These are phyloP conservation scores for Zygosaccharomyces rouxii DNA, from an alignment of 805 yeast species.

Conservation along the genomic window DNA sequence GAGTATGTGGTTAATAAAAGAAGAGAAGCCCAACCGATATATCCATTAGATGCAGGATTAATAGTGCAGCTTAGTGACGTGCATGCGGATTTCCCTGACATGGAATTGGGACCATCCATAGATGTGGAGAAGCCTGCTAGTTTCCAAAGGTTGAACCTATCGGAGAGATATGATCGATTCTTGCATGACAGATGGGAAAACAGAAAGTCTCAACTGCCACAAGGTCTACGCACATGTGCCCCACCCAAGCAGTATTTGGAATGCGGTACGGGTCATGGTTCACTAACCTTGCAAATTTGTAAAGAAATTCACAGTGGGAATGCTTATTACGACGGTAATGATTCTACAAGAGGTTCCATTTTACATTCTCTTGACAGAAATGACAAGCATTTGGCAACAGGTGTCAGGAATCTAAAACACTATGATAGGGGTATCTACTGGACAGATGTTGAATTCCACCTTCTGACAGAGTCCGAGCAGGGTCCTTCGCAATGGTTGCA, in stretches of 20 bases:
- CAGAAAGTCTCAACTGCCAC: background rate
- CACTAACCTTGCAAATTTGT: slow-evolving; percentile 43
- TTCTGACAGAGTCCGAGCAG: slow-evolving; percentile 22
- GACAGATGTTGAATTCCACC: slow-evolving; percentile 44
- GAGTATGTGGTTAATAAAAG: slow-evolving; percentile 41
- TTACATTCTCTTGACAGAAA: slow-evolving; percentile 45
- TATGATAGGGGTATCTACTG: slow-evolving; percentile 43
- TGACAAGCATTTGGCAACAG: slow-evolving; percentile 40
- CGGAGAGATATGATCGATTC: slow-evolving; percentile 7
- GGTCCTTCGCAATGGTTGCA: slow-evolving; percentile 42
- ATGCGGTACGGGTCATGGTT: slow-evolving; percentile 56
- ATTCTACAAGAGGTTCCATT: slow-evolving; percentile 39
- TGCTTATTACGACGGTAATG: slow-evolving; percentile 30
- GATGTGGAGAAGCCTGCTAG: slow-evolving; percentile 4
- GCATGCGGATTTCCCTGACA: slow-evolving; percentile 40
- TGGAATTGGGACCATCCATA: slow-evolving; percentile 9
- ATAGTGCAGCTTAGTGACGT: slow-evolving; percentile 46
- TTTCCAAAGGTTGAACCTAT: slow-evolving; percentile 4
- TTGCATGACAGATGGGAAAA: background rate
- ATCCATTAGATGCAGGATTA: slow-evolving; percentile 46
- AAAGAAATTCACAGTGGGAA: slow-evolving; percentile 44
- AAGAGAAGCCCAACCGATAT: slow-evolving; percentile 50
- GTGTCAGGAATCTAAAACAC: slow-evolving; percentile 37
- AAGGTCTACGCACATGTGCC: slow-evolving; percentile 4
- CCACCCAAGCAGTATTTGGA: slow-evolving; percentile 43